Base-by-base conservation (phyloP, 1,139 yeast genomes). In the Petasospora fabianii region DNA sequence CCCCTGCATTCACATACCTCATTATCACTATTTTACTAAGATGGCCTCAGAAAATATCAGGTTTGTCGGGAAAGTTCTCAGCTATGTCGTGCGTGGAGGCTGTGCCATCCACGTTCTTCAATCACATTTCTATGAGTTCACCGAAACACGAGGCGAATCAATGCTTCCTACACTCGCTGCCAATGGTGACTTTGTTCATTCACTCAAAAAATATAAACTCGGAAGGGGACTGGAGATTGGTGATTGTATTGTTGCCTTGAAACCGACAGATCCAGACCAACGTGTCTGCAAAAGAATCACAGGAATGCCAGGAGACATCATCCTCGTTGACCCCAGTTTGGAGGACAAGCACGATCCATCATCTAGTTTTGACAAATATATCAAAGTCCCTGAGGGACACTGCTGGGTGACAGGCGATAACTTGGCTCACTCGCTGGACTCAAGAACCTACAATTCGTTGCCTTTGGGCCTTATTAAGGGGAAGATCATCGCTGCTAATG, bases 361-460 rank as follows among this genome's bases (percentile, higher is more conserved):
- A 12, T 29, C 35, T 2, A 51, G 77, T 17, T 76, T 66, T 53
- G 72, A 80, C 53, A 75, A 77, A 43, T 84, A 66, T 53, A 77
- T 86, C 8, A 66, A 65, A 39, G 83, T 86, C 0, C 95, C 95
- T 0, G 77, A 78, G 41, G 98, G 98, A 4, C 98, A 94, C 62
- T 87, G 88, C 33, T 94, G 97, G 97, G 83, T 90, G 5, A 87
- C 97, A 0, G 99, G 98, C 2, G 98, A 92, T 57, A 92, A 92
- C 56, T 61, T 92, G 42, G 74, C 87, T 29, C 88, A 82, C 51
- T 85, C 96, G n/a, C 65, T 90, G 39, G 99, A 94, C 54, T 87
- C 96, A 6, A 66, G 98, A 49, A 77, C 88, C 0, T 92, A 92
- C 58, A 86, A 92, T 19, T 88, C 83, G 17, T 64, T 92, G 27